These are phyloP conservation scores for Sporothrix pseudoabietina DNA, from an alignment of 2,329 filamentous ascomycete species.

Conservation along the genomic window DNA sequence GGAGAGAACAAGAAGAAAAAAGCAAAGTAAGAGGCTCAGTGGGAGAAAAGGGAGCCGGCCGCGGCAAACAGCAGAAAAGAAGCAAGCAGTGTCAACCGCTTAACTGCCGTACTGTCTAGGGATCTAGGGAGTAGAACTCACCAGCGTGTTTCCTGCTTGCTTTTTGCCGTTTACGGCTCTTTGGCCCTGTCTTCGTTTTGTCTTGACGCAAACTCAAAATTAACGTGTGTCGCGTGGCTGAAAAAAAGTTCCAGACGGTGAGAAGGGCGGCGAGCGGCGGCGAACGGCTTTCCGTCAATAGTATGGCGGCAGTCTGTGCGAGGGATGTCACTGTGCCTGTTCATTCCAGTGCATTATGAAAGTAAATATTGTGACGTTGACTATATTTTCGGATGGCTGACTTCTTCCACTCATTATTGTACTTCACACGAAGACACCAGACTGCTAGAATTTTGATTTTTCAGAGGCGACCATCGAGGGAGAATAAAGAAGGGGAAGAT, in stretches of 20 bases:
- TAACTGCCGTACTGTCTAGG: too few relatives aligned
- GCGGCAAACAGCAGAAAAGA: not conserved
- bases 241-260: not conserved
- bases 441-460: too few relatives aligned
- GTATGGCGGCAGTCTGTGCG: not conserved
- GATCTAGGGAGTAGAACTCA: not conserved
- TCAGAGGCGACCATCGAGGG: too few relatives aligned
- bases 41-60: not conserved
- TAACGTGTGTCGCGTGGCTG: not conserved
- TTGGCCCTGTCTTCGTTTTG: not conserved
- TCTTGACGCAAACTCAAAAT: not conserved
- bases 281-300: not conserved
- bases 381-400: not conserved
- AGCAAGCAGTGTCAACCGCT: not conserved
- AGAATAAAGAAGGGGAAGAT: too few relatives aligned
- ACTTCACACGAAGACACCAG: not conserved
- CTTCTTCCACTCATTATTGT: not conserved
- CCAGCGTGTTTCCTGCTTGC: not conserved
- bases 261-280: too few relatives aligned
- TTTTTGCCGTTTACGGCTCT: not conserved
- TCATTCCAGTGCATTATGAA: not conserved
- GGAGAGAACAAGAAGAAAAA: not conserved
- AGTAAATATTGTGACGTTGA: not conserved
- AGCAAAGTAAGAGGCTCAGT: not conserved
- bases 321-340: not conserved